These are phyloP conservation scores for Xerophyta viscosa DNA, from an alignment of 106 monocot genomes.

Conservation along the genomic window DNA sequence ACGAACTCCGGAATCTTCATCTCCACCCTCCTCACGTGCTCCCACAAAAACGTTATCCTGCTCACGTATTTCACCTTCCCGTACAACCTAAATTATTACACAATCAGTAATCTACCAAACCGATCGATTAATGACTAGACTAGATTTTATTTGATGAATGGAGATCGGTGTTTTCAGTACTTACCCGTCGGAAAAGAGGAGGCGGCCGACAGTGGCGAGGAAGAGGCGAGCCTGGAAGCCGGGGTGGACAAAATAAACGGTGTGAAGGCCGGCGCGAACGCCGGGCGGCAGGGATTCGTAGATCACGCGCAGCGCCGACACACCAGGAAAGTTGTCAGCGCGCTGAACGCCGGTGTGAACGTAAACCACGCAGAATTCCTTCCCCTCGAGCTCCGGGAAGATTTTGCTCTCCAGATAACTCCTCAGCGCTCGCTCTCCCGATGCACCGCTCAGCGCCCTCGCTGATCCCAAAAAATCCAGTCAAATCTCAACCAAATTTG, in stretches of 20 bases:
- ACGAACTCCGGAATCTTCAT: conserved; percentile 76
- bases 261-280: conserved; percentile 39
- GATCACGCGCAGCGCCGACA: conserved; percentile 47
- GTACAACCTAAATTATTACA: conserved; percentile 39
- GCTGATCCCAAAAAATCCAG: too few species aligned
- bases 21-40: conserved; percentile 46
- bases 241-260: conserved; percentile 81
- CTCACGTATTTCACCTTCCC: conserved; percentile 71
- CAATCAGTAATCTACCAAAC: background rate
- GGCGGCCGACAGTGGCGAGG: conserved; percentile 79
- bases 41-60: conserved; percentile 72
- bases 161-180: background rate
- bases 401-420: too few species aligned
- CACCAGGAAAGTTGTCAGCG: conserved; percentile 13
- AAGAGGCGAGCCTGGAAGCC: conserved; percentile 84
- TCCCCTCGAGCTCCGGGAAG: conserved; percentile 1
- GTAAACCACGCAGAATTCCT: conserved; percentile 58
- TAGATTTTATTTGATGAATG: background rate
- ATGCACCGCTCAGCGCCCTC: conserved; percentile 20
- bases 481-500: too few species aligned
- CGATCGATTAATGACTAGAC: background rate
- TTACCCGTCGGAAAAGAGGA: conserved; percentile 80
- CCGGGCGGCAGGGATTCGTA: conserved; percentile 45
- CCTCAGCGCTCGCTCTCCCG: background rate
- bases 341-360: conserved; percentile 4